phyloP scores from a whole-genome alignment of 2,329 filamentous ascomycete species.

The Xylaria sp. region DNA sequence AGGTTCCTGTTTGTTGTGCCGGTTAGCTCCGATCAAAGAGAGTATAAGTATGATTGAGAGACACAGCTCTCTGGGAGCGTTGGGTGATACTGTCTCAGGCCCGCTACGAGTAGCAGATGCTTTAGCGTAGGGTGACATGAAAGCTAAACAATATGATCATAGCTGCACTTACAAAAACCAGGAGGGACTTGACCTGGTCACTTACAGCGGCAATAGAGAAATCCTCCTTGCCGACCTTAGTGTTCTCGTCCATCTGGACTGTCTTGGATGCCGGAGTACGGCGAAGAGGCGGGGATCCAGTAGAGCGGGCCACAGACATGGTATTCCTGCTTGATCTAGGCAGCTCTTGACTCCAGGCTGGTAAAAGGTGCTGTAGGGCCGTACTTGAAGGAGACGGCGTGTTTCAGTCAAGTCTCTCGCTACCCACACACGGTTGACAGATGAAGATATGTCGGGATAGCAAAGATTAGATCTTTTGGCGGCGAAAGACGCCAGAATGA shows the following conservation, averaged over 20 bases:
- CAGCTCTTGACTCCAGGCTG: background rate
- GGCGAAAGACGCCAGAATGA: slow-evolving; percentile 36
- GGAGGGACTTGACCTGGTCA: slow-evolving; percentile 45
- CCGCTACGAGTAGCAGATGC: background rate
- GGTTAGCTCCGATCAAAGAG: slow-evolving; percentile 13
- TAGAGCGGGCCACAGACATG: slow-evolving; percentile 56
- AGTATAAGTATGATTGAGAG: background rate
- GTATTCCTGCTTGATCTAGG: slow-evolving; percentile 25
- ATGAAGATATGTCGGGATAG: slow-evolving; percentile 49
- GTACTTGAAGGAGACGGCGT: slow-evolving; percentile 24
- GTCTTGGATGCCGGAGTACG: slow-evolving; percentile 51
- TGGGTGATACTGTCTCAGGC: background rate
- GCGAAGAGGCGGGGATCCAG: slow-evolving; percentile 57
- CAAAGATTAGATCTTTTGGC: slow-evolving; percentile 47
- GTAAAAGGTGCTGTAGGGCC: slow-evolving; percentile 9
- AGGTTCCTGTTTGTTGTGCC: slow-evolving; percentile 40
- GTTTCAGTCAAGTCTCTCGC: slow-evolving; percentile 37
- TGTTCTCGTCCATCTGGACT: slow-evolving; percentile 52
- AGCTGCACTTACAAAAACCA: slow-evolving; percentile 49
- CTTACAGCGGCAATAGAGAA: slow-evolving; percentile 49
- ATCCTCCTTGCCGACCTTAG: slow-evolving; percentile 54
- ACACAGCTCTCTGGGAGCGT: background rate
- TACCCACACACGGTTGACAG: slow-evolving; percentile 45
- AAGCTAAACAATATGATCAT: slow-evolving; percentile 17
- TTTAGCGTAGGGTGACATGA: background rate